A percentile compares a stretch with the other conserved stretches of the same genome.
Evolutionary conservation across 164 flowering plant species (phyloP).

Genomic region (Paratinospora sagittata): DNA sequence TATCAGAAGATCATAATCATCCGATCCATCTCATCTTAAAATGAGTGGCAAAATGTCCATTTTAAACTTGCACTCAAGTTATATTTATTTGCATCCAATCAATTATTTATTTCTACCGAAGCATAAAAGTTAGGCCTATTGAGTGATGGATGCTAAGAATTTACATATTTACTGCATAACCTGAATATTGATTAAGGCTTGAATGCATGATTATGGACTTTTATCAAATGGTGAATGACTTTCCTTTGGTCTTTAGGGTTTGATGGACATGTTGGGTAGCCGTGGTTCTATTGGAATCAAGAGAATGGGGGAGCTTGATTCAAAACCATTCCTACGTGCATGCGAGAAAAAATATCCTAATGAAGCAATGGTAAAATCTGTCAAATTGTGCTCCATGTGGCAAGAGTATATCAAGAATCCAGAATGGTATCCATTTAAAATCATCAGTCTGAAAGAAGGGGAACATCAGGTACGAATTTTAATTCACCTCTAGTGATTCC

Average conservation of each 20-base stretch:
- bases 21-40: not conserved
- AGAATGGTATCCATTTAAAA: slow-evolving; percentile 43
- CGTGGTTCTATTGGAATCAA: slow-evolving; percentile 52
- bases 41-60: not conserved
- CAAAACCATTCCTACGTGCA: slow-evolving; percentile 30
- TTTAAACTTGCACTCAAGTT: not conserved
- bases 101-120: not conserved
- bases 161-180: not conserved
- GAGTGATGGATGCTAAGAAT: not conserved
- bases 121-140: not conserved
- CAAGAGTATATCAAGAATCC: slow-evolving; percentile 29
- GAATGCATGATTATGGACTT: not conserved
- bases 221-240: not conserved
- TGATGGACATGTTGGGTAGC: slow-evolving; percentile 37
- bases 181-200: not conserved
- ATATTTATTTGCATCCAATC: not conserved
- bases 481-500: not conserved
- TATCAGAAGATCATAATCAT: not conserved
- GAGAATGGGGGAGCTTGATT: slow-evolving; percentile 83
- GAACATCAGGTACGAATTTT: slow-evolving; percentile 21
- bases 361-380: slow-evolving; percentile 23
- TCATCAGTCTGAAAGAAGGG: slow-evolving; percentile 15
- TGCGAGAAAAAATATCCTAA: slow-evolving; percentile 25
- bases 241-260: slow-evolving; percentile 29
- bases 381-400: slow-evolving; percentile 34